A percentile compares a stretch with the other conserved stretches of the same genome.
These are phyloP conservation scores for Chamaecyparis obtusa DNA, from an alignment of 75 land plant genomes.

Conservation along the genomic window DNA sequence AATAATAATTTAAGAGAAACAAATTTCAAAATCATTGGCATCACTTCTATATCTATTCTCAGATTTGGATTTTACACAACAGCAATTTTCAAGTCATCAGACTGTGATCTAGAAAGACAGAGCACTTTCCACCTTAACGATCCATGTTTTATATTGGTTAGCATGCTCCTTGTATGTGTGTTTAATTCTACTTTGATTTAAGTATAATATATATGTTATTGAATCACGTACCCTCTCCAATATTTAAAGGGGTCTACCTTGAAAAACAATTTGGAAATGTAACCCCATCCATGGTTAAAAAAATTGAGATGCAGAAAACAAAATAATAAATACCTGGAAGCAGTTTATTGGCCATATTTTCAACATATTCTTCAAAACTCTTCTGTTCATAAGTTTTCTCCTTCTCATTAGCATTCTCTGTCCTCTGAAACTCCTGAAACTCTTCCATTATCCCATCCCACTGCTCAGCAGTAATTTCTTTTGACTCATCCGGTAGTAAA, in stretches of 20 bases:
- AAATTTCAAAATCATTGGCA: background rate
- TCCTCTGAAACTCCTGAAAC: conserved; percentile 28
- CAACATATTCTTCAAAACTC: conserved; percentile 43
- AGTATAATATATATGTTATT: background rate
- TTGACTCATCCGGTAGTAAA: conserved; percentile 30
- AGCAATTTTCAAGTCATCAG: background rate
- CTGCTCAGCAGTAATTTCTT: conserved; percentile 47
- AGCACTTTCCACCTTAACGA: background rate
- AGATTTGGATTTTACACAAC: background rate
- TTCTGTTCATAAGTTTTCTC: conserved; percentile 20
- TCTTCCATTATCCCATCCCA: conserved; percentile 57
- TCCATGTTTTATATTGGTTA: background rate
- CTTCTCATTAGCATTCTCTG: background rate
- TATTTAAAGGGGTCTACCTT: background rate
- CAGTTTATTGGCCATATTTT: conserved; percentile 59
- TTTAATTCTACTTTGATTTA: background rate
- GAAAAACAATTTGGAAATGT: background rate
- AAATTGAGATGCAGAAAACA: background rate
- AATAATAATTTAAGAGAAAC: background rate
- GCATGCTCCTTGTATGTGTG: background rate
- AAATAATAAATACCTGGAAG: conserved; percentile 43
- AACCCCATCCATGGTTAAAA: background rate
- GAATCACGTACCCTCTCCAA: background rate
- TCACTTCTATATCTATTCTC: background rate
- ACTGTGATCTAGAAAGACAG: background rate